Evolutionary conservation across 139 green algal species (phyloP).

Genomic region (Micromonas commoda): DNA sequence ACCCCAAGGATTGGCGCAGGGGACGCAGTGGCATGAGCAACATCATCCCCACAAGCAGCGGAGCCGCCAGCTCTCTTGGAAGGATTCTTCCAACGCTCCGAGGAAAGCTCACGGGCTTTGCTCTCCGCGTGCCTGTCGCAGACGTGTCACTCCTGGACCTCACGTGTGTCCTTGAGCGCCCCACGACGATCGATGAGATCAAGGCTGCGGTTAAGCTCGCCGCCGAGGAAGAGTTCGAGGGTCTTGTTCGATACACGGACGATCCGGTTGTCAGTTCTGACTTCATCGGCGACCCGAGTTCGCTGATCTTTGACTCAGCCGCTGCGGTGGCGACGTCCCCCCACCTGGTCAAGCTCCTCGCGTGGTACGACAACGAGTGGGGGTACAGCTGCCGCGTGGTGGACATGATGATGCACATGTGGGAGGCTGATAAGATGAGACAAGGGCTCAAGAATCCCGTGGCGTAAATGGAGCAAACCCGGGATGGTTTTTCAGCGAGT

Average conservation of each 20-base stretch:
- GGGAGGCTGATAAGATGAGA: neutral
- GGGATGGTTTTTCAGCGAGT: too few species aligned
- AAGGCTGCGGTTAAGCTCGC: constrained; percentile 73
- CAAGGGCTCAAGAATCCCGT: neutral
- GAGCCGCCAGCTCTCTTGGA: constrained; percentile 79
- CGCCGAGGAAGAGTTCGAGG: constrained; percentile 65
- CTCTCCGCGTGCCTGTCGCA: constrained; percentile 90
- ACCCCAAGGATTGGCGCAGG: constrained; percentile 93
- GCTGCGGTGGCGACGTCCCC: constrained; percentile 76
- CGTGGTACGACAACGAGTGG: constrained; percentile 97
- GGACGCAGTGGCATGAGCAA: constrained; percentile 77
- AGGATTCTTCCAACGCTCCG: constrained; percentile 90
- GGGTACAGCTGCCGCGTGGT: constrained; percentile 57
- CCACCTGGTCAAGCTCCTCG: constrained; percentile 91
- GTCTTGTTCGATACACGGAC: constrained; percentile 85
- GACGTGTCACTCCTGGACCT: constrained; percentile 97
- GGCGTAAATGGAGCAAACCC: too few species aligned
- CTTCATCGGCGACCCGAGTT: constrained; percentile 74
- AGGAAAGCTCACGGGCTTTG: constrained; percentile 97
- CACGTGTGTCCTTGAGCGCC: constrained; percentile 78
- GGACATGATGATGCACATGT: constrained; percentile 58
- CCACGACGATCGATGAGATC: constrained; percentile 83
- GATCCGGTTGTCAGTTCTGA: constrained; percentile 86
- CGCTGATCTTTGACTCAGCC: constrained; percentile 53
- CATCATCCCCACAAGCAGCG: constrained; percentile 97